Percentiles rank a stretch among this genome's conserved stretches.
These are phyloP conservation scores for Colletotrichum noveboracense DNA, from an alignment of 2,329 filamentous ascomycete species.

Conservation along the genomic window DNA sequence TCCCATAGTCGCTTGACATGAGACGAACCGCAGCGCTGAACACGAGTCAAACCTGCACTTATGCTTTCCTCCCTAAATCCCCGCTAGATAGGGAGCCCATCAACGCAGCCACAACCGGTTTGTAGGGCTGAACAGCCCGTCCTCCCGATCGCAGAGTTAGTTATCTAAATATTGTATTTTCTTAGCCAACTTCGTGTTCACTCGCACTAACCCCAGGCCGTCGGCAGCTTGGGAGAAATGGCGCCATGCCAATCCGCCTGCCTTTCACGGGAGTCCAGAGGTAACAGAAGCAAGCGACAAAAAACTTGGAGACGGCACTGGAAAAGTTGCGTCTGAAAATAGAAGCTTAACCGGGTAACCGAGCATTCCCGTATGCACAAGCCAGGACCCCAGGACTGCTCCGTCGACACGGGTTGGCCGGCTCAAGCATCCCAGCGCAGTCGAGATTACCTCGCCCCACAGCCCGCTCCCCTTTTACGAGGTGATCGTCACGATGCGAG, in stretches of 20 bases:
- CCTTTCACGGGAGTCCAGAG: not conserved
- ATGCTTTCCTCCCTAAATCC: not conserved
- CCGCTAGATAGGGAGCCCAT: not conserved
- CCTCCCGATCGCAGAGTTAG: fast-evolving
- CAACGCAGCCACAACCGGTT: not conserved
- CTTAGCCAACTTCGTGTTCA: fast-evolving
- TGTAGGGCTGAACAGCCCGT: not conserved
- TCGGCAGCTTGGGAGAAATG: not conserved
- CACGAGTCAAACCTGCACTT: not conserved
- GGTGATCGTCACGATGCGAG: not conserved
- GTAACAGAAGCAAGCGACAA: not conserved
- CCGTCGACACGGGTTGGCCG: not conserved
- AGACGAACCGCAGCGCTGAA: not conserved
- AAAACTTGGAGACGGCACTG: not conserved
- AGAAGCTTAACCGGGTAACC: not conserved
- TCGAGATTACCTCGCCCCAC: slow-evolving; percentile 11
- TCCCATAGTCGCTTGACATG: not conserved
- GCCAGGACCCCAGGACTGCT: not conserved
- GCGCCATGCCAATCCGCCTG: not conserved
- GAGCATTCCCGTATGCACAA: not conserved
- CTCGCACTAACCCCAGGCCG: not conserved
- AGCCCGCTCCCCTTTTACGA: not conserved
- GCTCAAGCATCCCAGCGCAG: not conserved
- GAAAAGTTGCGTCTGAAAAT: not conserved
- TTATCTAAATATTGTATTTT: fast-evolving